A percentile compares a stretch with the other conserved stretches of the same genome.
Evolutionary conservation across 2,329 filamentous ascomycete genomes (phyloP).

Genomic region (Cercospora sp.): DNA sequence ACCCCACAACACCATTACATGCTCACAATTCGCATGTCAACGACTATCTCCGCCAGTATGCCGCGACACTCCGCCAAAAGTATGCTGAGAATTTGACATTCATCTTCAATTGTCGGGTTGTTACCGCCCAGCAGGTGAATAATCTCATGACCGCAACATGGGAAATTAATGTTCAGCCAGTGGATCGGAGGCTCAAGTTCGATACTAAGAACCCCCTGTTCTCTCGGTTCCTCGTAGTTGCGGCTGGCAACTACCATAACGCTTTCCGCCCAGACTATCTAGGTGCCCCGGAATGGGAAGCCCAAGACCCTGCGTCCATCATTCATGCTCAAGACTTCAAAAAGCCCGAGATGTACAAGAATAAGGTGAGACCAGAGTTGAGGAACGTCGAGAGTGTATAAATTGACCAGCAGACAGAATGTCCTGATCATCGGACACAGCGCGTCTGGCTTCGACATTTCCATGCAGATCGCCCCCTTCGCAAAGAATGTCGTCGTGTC

Average conservation of each 20-base stretch:
- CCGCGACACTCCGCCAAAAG: background rate
- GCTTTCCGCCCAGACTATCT: conserved; percentile 4
- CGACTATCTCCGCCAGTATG: background rate
- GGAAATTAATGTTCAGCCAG: background rate
- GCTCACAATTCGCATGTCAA: conserved; percentile 10
- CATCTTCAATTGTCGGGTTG: background rate
- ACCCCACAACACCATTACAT: conserved; percentile 5
- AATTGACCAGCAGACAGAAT: conserved; percentile 7
- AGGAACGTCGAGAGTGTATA: background rate
- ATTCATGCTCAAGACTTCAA: conserved; percentile 13
- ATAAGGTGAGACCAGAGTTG: conserved; percentile 8
- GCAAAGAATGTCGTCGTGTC: conserved; percentile 12
- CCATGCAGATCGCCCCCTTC: background rate
- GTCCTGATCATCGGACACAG: conserved; percentile 23
- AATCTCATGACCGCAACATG: background rate
- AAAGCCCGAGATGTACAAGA: background rate
- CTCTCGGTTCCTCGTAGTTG: conserved; percentile 13
- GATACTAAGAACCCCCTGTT: background rate
- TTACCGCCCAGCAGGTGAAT: background rate
- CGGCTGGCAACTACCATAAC: conserved; percentile 17
- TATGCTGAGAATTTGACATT: background rate
- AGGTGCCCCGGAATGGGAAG: conserved; percentile 6
- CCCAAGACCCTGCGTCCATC: background rate
- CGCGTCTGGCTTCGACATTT: conserved; percentile 23
- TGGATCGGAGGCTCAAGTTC: background rate